These are phyloP conservation scores for Adansonia digitata DNA, from an alignment of 345 rosid species.

Conservation along the genomic window DNA sequence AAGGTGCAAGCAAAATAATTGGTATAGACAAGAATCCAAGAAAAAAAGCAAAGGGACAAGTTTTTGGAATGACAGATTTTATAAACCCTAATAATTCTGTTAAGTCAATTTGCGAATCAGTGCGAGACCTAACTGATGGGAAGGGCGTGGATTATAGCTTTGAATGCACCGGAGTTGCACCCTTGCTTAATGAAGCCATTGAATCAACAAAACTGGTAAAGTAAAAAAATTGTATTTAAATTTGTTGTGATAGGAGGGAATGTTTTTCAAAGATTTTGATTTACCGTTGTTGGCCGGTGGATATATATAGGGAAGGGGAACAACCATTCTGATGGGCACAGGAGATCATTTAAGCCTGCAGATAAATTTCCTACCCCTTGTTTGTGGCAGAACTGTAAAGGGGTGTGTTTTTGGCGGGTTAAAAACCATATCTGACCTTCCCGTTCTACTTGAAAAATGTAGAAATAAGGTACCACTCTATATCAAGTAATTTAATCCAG, in stretches of 20 bases:
- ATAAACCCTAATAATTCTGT: constrained; percentile 44
- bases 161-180: constrained; percentile 47
- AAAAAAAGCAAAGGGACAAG: constrained; percentile 31
- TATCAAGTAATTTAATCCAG: background rate
- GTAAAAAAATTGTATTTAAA: no score
- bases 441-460: background rate
- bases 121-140: constrained; percentile 42
- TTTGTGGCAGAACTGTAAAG: constrained; percentile 47
- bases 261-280: no score
- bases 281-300: no score
- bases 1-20: constrained; percentile 52
- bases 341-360: no score
- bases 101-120: constrained; percentile 31
- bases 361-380: no score
- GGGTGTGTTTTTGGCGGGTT: constrained; percentile 63
- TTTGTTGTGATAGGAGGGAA: no score
- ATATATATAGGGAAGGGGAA: constrained; percentile 44
- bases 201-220: constrained; percentile 40
- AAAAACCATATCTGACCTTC: constrained; percentile 19
- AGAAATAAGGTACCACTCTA: constrained; percentile 18
- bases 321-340: constrained; percentile 32
- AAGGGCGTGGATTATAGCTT: constrained; percentile 58
- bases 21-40: constrained; percentile 52
- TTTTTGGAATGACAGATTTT: constrained; percentile 56
- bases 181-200: constrained; percentile 44